Evolutionary conservation across 1,284 basidiomycete species (phyloP), one percentile per base, ranked within the genome.

Genomic region (Marasmius sp.): DNA sequence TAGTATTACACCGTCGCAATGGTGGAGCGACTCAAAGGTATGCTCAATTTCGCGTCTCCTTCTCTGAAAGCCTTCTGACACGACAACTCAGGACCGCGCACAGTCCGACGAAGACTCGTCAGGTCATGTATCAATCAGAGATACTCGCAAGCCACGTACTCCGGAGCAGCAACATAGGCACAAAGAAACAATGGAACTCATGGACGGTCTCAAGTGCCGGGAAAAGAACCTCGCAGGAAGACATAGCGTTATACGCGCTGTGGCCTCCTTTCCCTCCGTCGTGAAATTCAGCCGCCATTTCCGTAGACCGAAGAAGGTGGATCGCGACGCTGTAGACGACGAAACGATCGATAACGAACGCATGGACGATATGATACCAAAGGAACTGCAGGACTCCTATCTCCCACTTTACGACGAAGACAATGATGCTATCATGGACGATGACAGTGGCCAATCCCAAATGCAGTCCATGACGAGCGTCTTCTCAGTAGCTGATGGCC

Each of bases 211-310:
- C 2, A 20, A 20, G 16, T 6, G 14, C 11, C 41, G 57, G n/a
- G 45, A 58, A 20, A 58, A 22, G 10, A 14, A 48, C 12, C 27
- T 48, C n/a, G 57, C 57, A 49, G 57, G 57, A 16, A 22, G 16
- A 34, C 45, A 58, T 37, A 58, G 57, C 6, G 20, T 58, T 41
- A 34, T 60, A 72, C 59, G 72, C 16, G 18, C 39, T 27, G 37
- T 58, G 6, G 36, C 45, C 16, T 9, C 60, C 8, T 53, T 37
- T 14, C 47, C 50, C 6, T 37, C 43, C 22, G n/a, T 14, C n/a
- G 22, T 16, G 5, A 16, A 55, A 11, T 36, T 47, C 36, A 3
- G 20, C 6, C 63, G 34, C 6, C 50, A 27, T 27, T 27, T 51
- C n/a, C 6, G 14, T 9, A 8, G n/a, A 27, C 48, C 48, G 11